Percentiles rank a stretch among this genome's conserved stretches.
Evolutionary conservation across 352 stramenopile genomes (phyloP).

Genomic region (Globisporangium takayamanum): DNA sequence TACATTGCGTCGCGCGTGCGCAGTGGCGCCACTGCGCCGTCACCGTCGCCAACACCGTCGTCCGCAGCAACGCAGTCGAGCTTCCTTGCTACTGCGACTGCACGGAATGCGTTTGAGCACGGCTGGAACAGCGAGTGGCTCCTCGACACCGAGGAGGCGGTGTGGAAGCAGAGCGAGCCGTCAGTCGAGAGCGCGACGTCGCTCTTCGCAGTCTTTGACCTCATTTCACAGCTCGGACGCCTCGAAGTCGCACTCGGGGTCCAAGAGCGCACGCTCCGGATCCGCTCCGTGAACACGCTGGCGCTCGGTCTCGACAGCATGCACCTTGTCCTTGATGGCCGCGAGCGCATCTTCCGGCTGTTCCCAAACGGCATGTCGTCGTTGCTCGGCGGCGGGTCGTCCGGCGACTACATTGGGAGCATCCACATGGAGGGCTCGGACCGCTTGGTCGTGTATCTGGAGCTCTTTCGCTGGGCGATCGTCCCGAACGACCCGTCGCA

Average conservation of each 20-base stretch:
- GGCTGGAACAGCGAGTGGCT: slow-evolving; percentile 49
- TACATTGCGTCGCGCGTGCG: slow-evolving; percentile 25
- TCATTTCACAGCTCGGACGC: slow-evolving; percentile 41
- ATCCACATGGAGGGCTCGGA: slow-evolving; percentile 40
- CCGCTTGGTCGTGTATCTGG: slow-evolving; percentile 37
- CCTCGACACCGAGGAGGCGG: slow-evolving; percentile 36
- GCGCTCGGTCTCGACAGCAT: slow-evolving; percentile 27
- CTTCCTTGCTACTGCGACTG: slow-evolving; percentile 5
- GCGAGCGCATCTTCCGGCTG: slow-evolving; percentile 50
- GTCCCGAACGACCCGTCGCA: slow-evolving; percentile 22
- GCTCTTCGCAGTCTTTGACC: slow-evolving; percentile 33
- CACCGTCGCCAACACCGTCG: background rate
- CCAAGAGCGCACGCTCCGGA: slow-evolving; percentile 25
- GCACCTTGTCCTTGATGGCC: slow-evolving; percentile 49
- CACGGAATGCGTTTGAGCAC: slow-evolving; percentile 29
- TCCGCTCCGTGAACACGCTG: slow-evolving; percentile 27
- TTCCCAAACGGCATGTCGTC: slow-evolving; percentile 48
- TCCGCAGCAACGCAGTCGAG: background rate
- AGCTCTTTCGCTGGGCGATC: slow-evolving; percentile 42
- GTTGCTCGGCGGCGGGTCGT: slow-evolving; percentile 16
- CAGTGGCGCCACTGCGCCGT: background rate
- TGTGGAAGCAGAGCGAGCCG: slow-evolving; percentile 25
- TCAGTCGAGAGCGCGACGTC: slow-evolving; percentile 20
- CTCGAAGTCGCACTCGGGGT: slow-evolving; percentile 38
- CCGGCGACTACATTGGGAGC: slow-evolving; percentile 56